Base-by-base conservation (phyloP, 495 filamentous ascomycete genomes). In the Daldinia concentrica region DNA sequence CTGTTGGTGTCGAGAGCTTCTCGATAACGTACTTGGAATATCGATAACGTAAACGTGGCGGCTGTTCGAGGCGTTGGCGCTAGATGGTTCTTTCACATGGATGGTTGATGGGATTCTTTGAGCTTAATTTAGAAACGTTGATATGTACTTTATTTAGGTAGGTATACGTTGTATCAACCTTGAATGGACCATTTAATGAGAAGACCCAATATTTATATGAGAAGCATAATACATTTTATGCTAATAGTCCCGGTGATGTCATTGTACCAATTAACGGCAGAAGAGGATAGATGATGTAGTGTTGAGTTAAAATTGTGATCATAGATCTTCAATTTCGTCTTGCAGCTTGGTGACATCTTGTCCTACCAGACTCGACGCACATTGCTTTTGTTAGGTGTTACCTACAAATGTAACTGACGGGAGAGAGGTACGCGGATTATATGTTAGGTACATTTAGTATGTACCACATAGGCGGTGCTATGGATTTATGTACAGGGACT, bases 301-400 rank as follows among this genome's bases (percentile, higher is more conserved):
- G 27, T 43, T 30, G 41, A 68, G 55, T 68, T 68, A 30, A 68
- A 64, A 64, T 72, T 72, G 30, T 52, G 63, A 72, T 68, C 48
- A 68, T 72, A 72, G 59, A 72, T 64, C 57, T 52, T 59, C 29
- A 68, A 72, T 67, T 68, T 72, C 65, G 27, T 41, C 60, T 64
- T 64, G 63, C 64, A 60, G 52, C 22, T n/a, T 24, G 41, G 24
- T 29, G 37, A 45, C 58, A 62, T 62, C 14, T 71, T 71, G 69
- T 67, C 22, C 48, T 64, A 64, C 69, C 41, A 36, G 41, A 58
- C 12, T 52, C 8, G 39, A 66, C 45, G 62, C 57, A 41, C 12
- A 45, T 27, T 27, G 57, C 27, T 15, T 60, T 43, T 41, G 24
- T 59, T 39, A 22, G 24, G 19, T 24, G 24, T 59, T 29, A 48